Evolutionary conservation across 2,329 filamentous ascomycete species (phyloP), one percentile per base, ranked within the genome.

Genomic region (Ascochyta koolunga): DNA sequence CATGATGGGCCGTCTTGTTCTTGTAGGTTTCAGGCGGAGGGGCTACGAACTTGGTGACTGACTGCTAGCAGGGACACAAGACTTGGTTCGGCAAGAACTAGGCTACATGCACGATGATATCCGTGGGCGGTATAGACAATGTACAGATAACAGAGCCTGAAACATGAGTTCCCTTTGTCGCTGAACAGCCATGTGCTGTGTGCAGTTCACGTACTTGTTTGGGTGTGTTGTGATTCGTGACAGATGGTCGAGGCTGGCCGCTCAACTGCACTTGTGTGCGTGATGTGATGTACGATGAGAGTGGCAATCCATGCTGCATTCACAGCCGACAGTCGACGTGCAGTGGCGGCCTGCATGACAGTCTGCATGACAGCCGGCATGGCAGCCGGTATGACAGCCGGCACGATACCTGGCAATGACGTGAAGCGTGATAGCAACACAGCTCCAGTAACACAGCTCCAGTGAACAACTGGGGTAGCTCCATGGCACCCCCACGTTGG

Each of bases 1-100:
- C 81, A 88, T 87, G 80, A 87, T 89, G 80, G 79, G 82, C 75
- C 88, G 90, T 74, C 86, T 89, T 80, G 79, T 89, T 61, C 73
- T 87, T 38, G 77, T 79, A 74, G 36, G 77, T 66, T 33, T 2
- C 16, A 4, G 21, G 8, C 4, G 4, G 9, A 1, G 4, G 8
- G 8, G 13, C 3, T 5, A 5, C 7, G 8, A n/a, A 10, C 2
- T 25, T 11, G n/a, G 15, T 15, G 6, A 18, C 52, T 56, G 42
- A 56, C 52, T 11, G 19, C 6, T 10, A 29, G 1, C 43, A 78
- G 60, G 90, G 90, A 70, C 85, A 93, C 83, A 93, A 91, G 84
- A 90, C 87, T 59, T 92, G 87, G 86, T 90, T 66, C 38, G 67
- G 71, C 59, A 73, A 75, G 67, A 70, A 71, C 62, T 74, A 75